Base-by-base conservation (phyloP, 2,329 filamentous ascomycete species). In the Fonsecaea multimorphosa region DNA sequence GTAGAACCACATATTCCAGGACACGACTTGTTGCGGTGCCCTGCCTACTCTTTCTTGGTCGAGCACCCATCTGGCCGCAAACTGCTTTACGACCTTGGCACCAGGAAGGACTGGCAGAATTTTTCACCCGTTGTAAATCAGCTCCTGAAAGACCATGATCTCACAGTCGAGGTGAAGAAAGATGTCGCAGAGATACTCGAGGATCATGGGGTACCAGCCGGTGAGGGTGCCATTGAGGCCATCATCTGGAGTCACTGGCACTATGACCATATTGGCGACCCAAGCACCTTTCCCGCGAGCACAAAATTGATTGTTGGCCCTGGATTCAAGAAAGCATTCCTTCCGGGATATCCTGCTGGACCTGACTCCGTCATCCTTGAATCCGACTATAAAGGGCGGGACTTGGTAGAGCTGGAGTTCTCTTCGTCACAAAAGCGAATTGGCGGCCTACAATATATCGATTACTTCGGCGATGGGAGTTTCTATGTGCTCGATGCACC, bases 301-400 rank as follows among this genome's bases (percentile, higher is more conserved):
- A 84, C 83, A 0, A 77, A 80, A 11, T 70, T 87, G 0, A 68
- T 86, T 29, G 84, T 86, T 3, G 85, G 84, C 0, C 80, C 83
- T 0, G 84, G 84, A 0, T 82, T 85, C 72, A 82, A 79, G 53
- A 64, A 77, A 1, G 73, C 73, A 0, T 78, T 82, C 68, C 70
- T 81, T 2, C 84, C 84, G 0, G 83, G 82, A 0, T 82, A 77
- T 57, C 84, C 84, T 0, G 64, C 70, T 0, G 76, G 78, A 19
- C 72, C 75, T 2, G 67, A 78, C 0, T 76, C 75, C 9, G 5
- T 16, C 9, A 11, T 54, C 29, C 52, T 1, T 0, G 76, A 80
- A 38, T 75, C 70, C 12, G 77, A 80, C 61, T 77, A 78, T 32
- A 16, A 16, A n/a, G 73, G 72, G 24, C 73, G 68, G 7, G 64